Percentiles rank a stretch among this genome's conserved stretches.
Evolutionary conservation across 106 monocot genomes (phyloP).

Genomic region (Phalaenopsis equestris): DNA sequence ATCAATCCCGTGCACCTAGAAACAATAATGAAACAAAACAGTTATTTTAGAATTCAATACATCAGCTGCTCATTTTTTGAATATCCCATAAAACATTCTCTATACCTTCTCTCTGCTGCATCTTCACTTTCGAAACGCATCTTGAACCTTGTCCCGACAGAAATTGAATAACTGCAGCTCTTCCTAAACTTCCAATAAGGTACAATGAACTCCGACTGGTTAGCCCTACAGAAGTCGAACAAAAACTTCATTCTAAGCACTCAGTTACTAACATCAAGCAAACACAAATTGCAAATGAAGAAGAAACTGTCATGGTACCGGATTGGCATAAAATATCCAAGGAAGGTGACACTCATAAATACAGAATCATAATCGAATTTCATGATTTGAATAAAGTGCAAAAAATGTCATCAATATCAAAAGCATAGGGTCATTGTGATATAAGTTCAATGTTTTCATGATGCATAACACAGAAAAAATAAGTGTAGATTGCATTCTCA

Average conservation of each 20-base stretch:
- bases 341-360: background rate
- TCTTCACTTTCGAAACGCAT: constrained; percentile 76
- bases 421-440: no score
- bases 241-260: background rate
- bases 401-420: no score
- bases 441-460: no score
- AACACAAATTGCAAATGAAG: background rate
- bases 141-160: constrained; percentile 62
- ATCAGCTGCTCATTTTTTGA: background rate
- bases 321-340: background rate
- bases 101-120: constrained; percentile 82
- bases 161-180: constrained; percentile 54
- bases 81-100: background rate
- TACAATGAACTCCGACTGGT: constrained; percentile 57
- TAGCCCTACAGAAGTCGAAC: constrained; percentile 24
- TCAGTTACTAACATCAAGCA: background rate
- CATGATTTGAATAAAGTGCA: no score
- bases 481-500: no score
- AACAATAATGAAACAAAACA: background rate
- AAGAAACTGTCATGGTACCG: background rate
- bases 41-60: background rate
- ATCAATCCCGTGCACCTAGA: constrained; percentile 65
- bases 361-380: background rate
- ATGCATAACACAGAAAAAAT: no score
- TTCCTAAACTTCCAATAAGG: constrained; percentile 55